Base-by-base conservation (phyloP, 176 grass and related monocot species). In the Oryza glumipatula region DNA sequence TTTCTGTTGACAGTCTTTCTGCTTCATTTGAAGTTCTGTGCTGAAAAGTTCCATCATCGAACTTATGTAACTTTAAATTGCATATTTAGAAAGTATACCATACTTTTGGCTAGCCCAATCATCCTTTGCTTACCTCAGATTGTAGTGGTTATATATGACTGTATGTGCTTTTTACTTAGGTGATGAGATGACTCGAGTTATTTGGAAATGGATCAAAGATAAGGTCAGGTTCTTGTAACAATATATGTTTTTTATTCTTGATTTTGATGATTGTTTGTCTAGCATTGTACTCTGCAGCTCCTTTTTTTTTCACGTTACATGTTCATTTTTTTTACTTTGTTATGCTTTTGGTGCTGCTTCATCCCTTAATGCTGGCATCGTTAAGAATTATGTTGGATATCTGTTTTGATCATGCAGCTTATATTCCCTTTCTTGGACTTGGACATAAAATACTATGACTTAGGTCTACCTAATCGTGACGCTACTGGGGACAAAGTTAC, bases 391-490 rank as follows among this genome's bases (percentile, higher is more conserved):
- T 72, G 60, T 78, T 76, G 39, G 21, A 38, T 38, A 38, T 38
- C 36, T 38, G 36, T 38, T 38, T 38, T 38, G 36, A 38, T 79
- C 32, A 47, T 93, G 84, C 89, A 98, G 95, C 95, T 98, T 82
- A 93, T 98, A 79, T 88, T 92, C 76, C 95, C 95, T 30, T 98
- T 95, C 89, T 17, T 98, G 79, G 91, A 98, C 28, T 89, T 98
- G 91, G 93, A 98, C 32, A 93, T 95, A 85, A 98, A 98, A 56
- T 98, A 98, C 77, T 98, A 90, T 86, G 95, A 98, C 85, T 88
- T 98, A 26, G 93, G 91, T 49, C 86, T 98, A 78, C 91, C 82
- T 67, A 69, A 92, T 36, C 95, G 91, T 82, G 95, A 98, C 43
- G 89, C 87, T 48, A 95, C 80, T 14, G 80, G 89, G 72, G 92